phyloP scores from a whole-genome alignment of 2,329 filamentous ascomycete species.

The Ilyonectria mors-panacis region DNA sequence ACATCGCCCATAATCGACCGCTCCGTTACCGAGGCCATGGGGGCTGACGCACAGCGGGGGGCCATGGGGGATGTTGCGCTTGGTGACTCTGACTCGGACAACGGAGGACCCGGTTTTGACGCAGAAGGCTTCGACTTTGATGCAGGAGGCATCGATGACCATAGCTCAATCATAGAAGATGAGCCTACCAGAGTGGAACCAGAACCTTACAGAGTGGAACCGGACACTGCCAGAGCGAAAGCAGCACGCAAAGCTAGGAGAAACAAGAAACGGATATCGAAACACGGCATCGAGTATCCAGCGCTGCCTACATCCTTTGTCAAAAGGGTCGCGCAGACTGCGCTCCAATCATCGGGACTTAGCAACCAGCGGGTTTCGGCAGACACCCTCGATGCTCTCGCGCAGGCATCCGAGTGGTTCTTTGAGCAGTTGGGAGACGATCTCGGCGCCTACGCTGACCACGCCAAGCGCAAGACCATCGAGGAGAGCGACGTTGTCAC shows the following conservation, averaged over 20 bases:
- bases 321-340: constrained; percentile 80
- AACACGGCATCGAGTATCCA: constrained; percentile 82
- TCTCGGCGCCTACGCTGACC: constrained; percentile 82
- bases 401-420: constrained; percentile 90
- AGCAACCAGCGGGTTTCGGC: constrained; percentile 79
- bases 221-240: constrained; percentile 2
- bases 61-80: constrained; percentile 27
- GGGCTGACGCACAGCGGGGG: constrained; percentile 32
- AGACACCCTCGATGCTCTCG: constrained; percentile 81
- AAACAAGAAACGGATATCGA: constrained; percentile 69
- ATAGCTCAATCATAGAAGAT: constrained; percentile 44
- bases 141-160: constrained; percentile 39
- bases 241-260: constrained; percentile 43
- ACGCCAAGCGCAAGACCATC: constrained; percentile 87
- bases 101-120: constrained; percentile 12
- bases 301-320: constrained; percentile 81
- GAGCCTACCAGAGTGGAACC: constrained; percentile 13
- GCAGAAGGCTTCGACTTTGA: constrained; percentile 36
- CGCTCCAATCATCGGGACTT: constrained; percentile 76
- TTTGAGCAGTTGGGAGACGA: constrained; percentile 91
- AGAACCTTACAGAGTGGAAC: neutral
- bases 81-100: constrained; percentile 41
- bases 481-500: constrained; percentile 88
- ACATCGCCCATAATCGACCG: constrained; percentile 48
- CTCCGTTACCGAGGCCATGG: constrained; percentile 39